Conservation (phyloP, 257 asterid species). For the Fraxinus quadrangulata region DNA sequence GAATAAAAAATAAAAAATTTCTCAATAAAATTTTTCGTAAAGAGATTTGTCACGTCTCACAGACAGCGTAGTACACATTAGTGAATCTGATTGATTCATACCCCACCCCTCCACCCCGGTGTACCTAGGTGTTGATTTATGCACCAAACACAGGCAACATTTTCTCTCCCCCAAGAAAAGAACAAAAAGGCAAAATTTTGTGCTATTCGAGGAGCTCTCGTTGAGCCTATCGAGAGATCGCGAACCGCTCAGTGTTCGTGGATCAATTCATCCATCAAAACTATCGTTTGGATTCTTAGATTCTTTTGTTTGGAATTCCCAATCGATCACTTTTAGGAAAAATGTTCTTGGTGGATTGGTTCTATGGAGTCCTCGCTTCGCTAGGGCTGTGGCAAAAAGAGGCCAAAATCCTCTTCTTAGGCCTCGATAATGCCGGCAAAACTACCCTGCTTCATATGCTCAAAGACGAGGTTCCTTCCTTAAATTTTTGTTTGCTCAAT, state of each 20-base stretch:
- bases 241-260: neutral
- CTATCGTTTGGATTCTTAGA: neutral
- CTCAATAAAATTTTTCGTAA: too few species aligned
- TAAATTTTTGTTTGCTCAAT: neutral
- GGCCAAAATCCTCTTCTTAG: slow-evolving; percentile 4
- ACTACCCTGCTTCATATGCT: slow-evolving; percentile 2
- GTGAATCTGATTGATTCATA: neutral
- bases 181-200: neutral
- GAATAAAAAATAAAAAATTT: too few species aligned
- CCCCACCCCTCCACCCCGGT: neutral
- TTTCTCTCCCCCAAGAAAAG: slow-evolving; percentile 1
- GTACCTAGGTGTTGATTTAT: neutral
- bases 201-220: neutral
- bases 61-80: neutral
- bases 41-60: neutral
- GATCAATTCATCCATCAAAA: neutral
- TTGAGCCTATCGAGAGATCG: neutral
- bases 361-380: slow-evolving; percentile 7
- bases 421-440: neutral
- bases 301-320: neutral
- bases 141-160: neutral
- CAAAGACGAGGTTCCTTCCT: slow-evolving; percentile 1
- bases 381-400: slow-evolving; percentile 4
- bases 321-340: slow-evolving; percentile 1
- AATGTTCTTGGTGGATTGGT: slow-evolving; percentile 7